Percentiles rank a stretch among this genome's conserved stretches.
Conservation (phyloP, 2,329 filamentous ascomycete genomes). For the Colletotrichum lupini region DNA sequence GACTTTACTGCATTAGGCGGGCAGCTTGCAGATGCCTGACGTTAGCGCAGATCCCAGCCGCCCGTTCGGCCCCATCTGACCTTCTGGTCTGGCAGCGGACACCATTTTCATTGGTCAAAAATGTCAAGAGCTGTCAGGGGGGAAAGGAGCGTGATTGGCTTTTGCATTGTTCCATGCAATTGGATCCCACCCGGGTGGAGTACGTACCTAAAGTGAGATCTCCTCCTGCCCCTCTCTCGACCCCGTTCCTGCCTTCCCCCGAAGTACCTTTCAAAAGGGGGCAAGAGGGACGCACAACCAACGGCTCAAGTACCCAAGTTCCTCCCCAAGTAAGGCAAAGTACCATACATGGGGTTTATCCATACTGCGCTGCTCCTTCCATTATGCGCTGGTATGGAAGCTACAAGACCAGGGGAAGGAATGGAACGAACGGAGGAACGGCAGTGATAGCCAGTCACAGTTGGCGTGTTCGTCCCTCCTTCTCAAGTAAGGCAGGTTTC, state of each 20-base stretch:
- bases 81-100: not conserved
- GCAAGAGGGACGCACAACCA: slow-evolving; percentile 5
- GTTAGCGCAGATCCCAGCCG: slow-evolving; percentile 34
- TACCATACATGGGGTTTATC: too few relatives aligned
- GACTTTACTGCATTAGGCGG: not conserved
- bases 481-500: not conserved
- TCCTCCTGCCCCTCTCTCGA: slow-evolving; percentile 3
- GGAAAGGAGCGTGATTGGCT: not conserved
- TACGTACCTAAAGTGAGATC: slow-evolving; percentile 11
- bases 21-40: slow-evolving; percentile 17
- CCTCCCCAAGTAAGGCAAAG: too few relatives aligned
- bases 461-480: not conserved
- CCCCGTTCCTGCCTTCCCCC: not conserved
- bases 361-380: not conserved
- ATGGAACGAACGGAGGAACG: not conserved
- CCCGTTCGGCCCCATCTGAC: not conserved
- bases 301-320: not conserved
- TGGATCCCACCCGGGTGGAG: not conserved
- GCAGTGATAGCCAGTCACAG: not conserved
- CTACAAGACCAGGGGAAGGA: not conserved
- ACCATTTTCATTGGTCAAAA: not conserved
- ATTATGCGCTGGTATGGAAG: not conserved
- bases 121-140: not conserved
- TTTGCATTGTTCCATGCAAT: not conserved
- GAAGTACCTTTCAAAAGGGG: not conserved